Conservation (phyloP, 495 filamentous ascomycete genomes). For the Terfezia claveryi region DNA sequence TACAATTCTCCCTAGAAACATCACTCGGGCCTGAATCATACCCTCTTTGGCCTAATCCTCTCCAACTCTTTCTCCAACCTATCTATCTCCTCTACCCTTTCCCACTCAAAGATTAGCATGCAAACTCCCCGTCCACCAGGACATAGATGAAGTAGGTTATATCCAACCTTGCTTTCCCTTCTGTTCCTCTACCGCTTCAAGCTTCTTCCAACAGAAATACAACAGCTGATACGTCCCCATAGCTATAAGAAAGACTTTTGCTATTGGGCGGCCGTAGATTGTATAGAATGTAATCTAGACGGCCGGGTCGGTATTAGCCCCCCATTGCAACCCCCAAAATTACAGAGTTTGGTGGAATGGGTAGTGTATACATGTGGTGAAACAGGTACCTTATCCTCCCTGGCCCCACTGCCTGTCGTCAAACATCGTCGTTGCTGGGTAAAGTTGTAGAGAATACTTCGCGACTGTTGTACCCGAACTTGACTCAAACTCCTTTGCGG, state of each 20-base stretch:
- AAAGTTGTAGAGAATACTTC: no score
- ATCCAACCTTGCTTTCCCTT: conserved; percentile 21
- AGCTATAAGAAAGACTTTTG: conserved; percentile 66
- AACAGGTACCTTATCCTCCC: background rate
- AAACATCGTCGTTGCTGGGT: background rate
- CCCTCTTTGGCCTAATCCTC: background rate
- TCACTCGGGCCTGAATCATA: background rate
- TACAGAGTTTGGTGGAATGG: background rate
- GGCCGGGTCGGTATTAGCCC: background rate
- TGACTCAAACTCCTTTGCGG: background rate
- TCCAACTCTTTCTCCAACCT: conserved; percentile 7
- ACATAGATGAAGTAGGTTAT: background rate
- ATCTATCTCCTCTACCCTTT: conserved; percentile 5
- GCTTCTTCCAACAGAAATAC: conserved; percentile 68
- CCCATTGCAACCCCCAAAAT: background rate
- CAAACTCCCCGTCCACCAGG: background rate
- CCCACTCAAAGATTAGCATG: background rate
- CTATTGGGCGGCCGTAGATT: conserved; percentile 54
- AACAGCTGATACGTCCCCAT: conserved; percentile 70
- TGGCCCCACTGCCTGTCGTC: background rate
- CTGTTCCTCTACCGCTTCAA: conserved; percentile 52
- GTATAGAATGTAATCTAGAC: conserved; percentile 51
- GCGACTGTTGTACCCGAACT: background rate
- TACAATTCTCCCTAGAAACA: no score
- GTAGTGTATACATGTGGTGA: background rate